Evolutionary conservation across 2,329 filamentous ascomycete species (phyloP).

Genomic region (Paracorniculantispora psalliotae): DNA sequence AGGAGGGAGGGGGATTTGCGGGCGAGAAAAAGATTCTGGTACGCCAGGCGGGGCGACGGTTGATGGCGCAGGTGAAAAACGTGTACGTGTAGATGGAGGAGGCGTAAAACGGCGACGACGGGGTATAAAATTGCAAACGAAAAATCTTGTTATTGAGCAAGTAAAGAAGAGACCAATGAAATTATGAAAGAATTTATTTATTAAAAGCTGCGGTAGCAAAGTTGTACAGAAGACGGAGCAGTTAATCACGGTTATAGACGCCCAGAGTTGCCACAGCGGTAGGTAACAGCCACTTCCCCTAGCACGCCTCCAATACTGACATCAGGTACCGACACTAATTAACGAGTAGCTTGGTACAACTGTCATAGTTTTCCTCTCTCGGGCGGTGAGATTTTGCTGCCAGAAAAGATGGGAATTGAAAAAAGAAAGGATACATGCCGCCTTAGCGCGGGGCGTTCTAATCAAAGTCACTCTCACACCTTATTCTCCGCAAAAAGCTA

Average conservation of each 20-base stretch:
- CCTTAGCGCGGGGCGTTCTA: neutral
- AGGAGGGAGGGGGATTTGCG: neutral
- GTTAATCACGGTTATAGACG: neutral
- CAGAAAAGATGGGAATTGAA: too few relatives aligned
- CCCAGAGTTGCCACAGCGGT: neutral
- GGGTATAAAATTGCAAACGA: neutral
- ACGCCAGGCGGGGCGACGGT: slow-evolving; percentile 3
- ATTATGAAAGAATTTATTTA: neutral
- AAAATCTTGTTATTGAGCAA: neutral
- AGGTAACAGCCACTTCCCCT: neutral
- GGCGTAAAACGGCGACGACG: neutral
- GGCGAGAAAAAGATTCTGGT: slow-evolving; percentile 6
- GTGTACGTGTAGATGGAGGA: neutral
- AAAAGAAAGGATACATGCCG: neutral
- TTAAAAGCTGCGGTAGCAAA: neutral
- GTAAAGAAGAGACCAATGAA: neutral
- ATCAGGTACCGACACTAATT: too few relatives aligned
- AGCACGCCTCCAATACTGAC: too few relatives aligned
- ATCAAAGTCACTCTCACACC: neutral
- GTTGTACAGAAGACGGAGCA: neutral
- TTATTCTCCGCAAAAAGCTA: neutral
- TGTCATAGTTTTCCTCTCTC: too few relatives aligned
- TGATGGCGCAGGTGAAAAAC: neutral
- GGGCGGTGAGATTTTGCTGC: neutral
- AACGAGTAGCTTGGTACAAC: too few relatives aligned